Conservation (phyloP, 1,139 yeast genomes). For the Sugiyamaella paludigena region DNA sequence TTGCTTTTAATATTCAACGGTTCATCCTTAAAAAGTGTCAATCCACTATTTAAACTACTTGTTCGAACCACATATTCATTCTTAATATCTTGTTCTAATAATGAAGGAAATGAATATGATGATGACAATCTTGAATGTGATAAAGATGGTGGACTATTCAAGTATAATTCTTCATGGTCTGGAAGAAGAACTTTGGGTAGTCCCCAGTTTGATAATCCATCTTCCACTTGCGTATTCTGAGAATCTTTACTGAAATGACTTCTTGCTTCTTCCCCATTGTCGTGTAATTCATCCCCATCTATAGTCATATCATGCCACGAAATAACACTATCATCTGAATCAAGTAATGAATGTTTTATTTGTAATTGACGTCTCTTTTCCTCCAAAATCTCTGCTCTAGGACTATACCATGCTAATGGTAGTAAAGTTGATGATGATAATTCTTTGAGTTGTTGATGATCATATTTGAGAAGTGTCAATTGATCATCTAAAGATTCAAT, state of each 20-base stretch:
- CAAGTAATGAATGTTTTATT: constrained; percentile 4
- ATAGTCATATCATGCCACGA: constrained; percentile 9
- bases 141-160: constrained; percentile 1
- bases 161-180: constrained; percentile 2
- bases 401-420: constrained; percentile 15
- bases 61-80: constrained; percentile 3
- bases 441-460: neutral
- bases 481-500: constrained; percentile 6
- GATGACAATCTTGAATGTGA: constrained; percentile 1
- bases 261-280: neutral
- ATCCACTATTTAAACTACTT: constrained; percentile 6
- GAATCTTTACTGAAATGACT: constrained; percentile 2
- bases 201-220: constrained; percentile 16
- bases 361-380: constrained; percentile 9
- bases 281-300: neutral
- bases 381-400: constrained; percentile 13
- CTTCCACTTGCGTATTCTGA: constrained; percentile 10
- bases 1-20: neutral
- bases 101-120: neutral
- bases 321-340: neutral
- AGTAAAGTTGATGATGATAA: neutral
- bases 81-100: neutral
- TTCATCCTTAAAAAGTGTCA: constrained; percentile 1
- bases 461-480: neutral
- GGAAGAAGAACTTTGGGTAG: constrained; percentile 12